phyloP scores from a whole-genome alignment of 2,329 filamentous ascomycete species.

The Cladosporium sp. region DNA sequence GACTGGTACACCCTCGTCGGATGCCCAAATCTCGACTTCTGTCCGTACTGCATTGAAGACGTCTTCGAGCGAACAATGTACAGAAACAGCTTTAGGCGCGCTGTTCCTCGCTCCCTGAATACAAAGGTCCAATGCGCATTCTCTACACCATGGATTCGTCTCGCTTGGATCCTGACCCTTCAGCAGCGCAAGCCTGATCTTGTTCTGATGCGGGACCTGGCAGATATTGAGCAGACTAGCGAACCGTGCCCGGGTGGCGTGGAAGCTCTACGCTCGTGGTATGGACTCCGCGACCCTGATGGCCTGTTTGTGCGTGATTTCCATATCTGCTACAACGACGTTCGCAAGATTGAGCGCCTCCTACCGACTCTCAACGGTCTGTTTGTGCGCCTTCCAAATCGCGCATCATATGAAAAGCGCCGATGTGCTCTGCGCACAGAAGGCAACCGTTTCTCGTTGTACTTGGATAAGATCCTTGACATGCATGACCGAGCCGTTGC shows the following conservation, averaged over 20 bases:
- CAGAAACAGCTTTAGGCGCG: conserved; percentile 59
- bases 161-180: conserved; percentile 76
- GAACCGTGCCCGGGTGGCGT: conserved; percentile 55
- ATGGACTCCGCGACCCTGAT: conserved; percentile 65
- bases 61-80: conserved; percentile 67
- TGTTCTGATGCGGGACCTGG: conserved; percentile 64
- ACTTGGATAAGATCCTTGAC: conserved; percentile 53
- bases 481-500: conserved; percentile 43
- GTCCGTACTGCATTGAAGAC: conserved; percentile 69
- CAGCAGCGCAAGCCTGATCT: conserved; percentile 65
- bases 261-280: conserved; percentile 62
- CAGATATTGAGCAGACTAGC: conserved; percentile 54
- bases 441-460: conserved; percentile 52
- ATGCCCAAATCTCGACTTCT: conserved; percentile 70
- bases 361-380: conserved; percentile 67
- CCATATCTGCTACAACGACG: conserved; percentile 68
- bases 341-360: conserved; percentile 64
- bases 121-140: conserved; percentile 69
- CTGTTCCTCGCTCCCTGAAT: conserved; percentile 53
- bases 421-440: conserved; percentile 66
- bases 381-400: conserved; percentile 49
- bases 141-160: conserved; percentile 73
- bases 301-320: conserved; percentile 67
- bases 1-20: conserved; percentile 79
- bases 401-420: conserved; percentile 46